Evolutionary conservation across 2,329 filamentous ascomycete species (phyloP).

Genomic region (Parascedosporium putredinis): DNA sequence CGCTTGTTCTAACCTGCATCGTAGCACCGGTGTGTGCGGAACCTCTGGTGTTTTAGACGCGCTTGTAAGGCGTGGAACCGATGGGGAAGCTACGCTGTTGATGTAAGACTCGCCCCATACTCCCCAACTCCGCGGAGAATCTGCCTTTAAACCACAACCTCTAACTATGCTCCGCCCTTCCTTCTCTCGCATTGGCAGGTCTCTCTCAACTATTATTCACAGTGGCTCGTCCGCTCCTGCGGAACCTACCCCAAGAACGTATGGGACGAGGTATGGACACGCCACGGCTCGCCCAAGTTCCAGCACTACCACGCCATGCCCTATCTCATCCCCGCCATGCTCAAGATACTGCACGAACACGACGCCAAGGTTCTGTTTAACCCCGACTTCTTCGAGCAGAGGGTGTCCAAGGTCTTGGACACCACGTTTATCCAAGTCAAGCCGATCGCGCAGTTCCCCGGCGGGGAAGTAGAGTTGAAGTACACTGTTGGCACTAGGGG

Average conservation of each 20-base stretch:
- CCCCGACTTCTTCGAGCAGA: constrained; percentile 34
- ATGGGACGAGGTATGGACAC: constrained; percentile 30
- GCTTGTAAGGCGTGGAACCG: constrained; percentile 24
- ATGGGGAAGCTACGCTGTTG: constrained; percentile 9
- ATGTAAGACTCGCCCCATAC: neutral
- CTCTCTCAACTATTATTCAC: constrained; percentile 30
- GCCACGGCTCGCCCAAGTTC: constrained; percentile 35
- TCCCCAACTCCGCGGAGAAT: neutral
- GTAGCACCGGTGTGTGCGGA: constrained; percentile 30
- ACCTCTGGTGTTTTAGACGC: constrained; percentile 29
- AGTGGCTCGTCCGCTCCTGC: constrained; percentile 27
- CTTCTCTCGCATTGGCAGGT: no score
- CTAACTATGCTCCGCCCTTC: constrained; percentile 9
- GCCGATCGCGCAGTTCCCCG: constrained; percentile 28
- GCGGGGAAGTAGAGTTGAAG: constrained; percentile 23
- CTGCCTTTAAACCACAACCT: constrained; percentile 24
- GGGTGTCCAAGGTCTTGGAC: constrained; percentile 6
- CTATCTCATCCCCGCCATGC: constrained; percentile 22
- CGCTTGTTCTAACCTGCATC: neutral
- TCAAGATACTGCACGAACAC: constrained; percentile 28
- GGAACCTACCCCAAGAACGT: constrained; percentile 25
- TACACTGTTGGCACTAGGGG: constrained; percentile 37
- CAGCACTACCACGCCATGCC: constrained; percentile 39
- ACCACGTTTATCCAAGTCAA: constrained; percentile 26
- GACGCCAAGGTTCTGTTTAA: constrained; percentile 27